phyloP scores from a whole-genome alignment of 2,329 filamentous ascomycete species.

The Fusarium odoratissimum region DNA sequence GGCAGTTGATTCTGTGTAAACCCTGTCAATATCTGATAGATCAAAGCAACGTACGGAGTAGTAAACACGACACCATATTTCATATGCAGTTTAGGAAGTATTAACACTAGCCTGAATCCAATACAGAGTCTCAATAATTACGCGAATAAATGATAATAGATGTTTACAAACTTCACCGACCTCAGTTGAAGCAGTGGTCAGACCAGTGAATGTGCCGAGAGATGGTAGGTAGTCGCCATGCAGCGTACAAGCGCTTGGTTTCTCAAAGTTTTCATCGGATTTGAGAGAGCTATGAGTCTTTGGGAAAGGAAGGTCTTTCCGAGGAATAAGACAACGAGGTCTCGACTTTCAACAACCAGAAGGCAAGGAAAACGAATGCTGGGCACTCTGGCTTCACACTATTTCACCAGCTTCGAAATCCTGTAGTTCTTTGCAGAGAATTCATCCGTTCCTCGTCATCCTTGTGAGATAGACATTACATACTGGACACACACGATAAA shows the following conservation, averaged over 20 bases:
- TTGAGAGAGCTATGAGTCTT: conserved; percentile 63
- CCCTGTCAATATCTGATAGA: background rate
- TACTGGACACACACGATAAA: background rate
- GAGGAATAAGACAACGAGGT: conserved; percentile 27
- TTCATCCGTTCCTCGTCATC: conserved; percentile 1
- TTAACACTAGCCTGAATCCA: background rate
- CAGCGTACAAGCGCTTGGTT: conserved; percentile 63
- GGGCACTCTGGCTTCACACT: background rate
- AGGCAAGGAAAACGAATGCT: background rate
- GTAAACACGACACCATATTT: background rate
- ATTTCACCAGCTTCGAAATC: background rate
- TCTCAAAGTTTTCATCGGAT: conserved; percentile 58
- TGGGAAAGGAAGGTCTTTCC: conserved; percentile 67
- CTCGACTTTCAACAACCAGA: background rate
- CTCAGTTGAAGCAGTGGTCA: background rate
- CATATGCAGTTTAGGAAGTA: background rate
- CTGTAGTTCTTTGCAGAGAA: background rate
- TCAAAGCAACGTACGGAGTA: background rate
- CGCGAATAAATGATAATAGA: background rate
- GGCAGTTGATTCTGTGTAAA: background rate
- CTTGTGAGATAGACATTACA: background rate
- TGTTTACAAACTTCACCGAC: background rate
- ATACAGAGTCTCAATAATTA: background rate
- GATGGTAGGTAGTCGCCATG: conserved; percentile 54
- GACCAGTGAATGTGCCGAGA: background rate